Conservation (phyloP, 192 early-diverging fungal genomes). For the Ambispora gerdemannii region DNA sequence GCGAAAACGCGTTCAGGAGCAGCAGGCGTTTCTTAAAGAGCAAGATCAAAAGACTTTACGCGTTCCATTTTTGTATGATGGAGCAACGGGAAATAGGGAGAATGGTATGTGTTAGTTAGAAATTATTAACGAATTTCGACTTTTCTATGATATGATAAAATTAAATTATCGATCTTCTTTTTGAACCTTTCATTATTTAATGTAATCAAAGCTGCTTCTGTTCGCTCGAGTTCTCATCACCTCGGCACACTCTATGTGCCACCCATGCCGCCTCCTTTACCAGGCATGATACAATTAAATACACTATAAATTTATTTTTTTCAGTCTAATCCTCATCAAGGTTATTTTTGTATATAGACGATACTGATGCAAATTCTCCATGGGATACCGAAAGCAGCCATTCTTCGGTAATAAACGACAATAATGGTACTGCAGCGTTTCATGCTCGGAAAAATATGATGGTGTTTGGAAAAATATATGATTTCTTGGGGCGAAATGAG, state of each 20-base stretch:
- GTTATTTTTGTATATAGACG: not conserved
- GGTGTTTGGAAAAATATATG: not conserved
- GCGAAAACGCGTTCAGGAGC: slow-evolving; percentile 45
- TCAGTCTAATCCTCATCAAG: not conserved
- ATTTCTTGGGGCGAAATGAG: not conserved
- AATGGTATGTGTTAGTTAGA: not conserved
- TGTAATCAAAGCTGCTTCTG: too few species aligned
- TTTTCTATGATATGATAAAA: too few species aligned
- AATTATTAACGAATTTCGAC: too few species aligned
- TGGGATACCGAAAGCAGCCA: not conserved
- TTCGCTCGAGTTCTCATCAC: slow-evolving; percentile 38
- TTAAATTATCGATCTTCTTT: too few species aligned
- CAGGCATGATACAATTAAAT: slow-evolving; percentile 30
- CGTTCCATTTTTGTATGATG: slow-evolving; percentile 54
- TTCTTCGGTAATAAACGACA: slow-evolving; percentile 18
- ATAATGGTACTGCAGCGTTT: slow-evolving; percentile 23
- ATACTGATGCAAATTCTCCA: not conserved
- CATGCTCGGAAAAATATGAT: slow-evolving; percentile 34
- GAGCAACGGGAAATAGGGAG: not conserved
- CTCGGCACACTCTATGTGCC: slow-evolving; percentile 53
- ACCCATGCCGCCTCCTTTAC: slow-evolving; percentile 42
- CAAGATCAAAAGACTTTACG: slow-evolving; percentile 64
- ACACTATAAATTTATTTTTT: not conserved
- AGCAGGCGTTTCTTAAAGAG: slow-evolving; percentile 56
- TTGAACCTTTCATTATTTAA: slow-evolving; percentile 20